A percentile compares a stretch with the other conserved stretches of the same genome.
Evolutionary conservation across 768 basidiomycete species (phyloP).

Genomic region (Tubosaeta sp.): DNA sequence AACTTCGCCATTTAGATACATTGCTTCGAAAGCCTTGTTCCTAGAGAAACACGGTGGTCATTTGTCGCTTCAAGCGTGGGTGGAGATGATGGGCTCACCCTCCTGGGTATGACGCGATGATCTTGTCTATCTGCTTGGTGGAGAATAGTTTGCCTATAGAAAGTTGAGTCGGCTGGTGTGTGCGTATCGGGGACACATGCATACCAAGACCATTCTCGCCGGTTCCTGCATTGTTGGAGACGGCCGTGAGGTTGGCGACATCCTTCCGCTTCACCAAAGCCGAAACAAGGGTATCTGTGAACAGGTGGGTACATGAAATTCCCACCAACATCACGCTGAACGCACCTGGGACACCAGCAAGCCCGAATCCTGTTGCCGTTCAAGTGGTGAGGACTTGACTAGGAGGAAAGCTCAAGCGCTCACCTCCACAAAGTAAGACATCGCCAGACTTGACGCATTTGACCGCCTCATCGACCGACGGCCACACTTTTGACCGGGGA

Average conservation of each 20-base stretch:
- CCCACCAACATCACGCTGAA: not conserved
- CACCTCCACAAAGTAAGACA: conserved; percentile 77
- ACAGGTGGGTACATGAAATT: not conserved
- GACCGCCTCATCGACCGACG: conserved; percentile 78
- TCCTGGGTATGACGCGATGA: conserved; percentile 89
- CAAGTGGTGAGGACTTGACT: not conserved
- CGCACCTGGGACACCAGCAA: conserved; percentile 83
- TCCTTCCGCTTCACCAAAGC: conserved; percentile 74
- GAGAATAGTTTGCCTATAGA: conserved; percentile 66
- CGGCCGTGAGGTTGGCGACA: conserved; percentile 70
- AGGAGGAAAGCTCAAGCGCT: conserved; percentile 17
- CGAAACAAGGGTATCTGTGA: conserved; percentile 71
- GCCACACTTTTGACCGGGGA: conserved; percentile 69
- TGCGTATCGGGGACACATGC: not conserved
- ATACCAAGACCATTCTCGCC: conserved; percentile 68
- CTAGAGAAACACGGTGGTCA: conserved; percentile 33
- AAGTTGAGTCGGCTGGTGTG: not conserved
- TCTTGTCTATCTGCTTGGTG: conserved; percentile 70
- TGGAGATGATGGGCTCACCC: conserved; percentile 42
- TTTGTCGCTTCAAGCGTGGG: not conserved
- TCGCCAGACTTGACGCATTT: conserved; percentile 79
- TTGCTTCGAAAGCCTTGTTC: conserved; percentile 80
- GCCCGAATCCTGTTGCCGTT: conserved; percentile 66
- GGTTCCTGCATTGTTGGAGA: conserved; percentile 85
- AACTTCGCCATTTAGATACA: conserved; percentile 78